These are phyloP conservation scores for Emergomyces orientalis DNA, from an alignment of 2,329 filamentous ascomycete species.

Conservation along the genomic window DNA sequence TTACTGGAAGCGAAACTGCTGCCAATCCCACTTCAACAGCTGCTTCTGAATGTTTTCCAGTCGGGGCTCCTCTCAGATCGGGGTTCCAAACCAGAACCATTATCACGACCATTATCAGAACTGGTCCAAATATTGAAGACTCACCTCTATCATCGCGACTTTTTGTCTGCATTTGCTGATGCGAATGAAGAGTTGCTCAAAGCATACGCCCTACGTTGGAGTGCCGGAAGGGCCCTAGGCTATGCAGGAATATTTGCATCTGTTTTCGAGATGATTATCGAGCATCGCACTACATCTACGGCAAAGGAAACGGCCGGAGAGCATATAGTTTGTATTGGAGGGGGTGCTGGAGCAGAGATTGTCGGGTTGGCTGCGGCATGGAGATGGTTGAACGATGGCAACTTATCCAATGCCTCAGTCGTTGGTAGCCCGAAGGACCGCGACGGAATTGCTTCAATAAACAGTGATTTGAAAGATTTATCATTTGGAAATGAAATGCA, in stretches of 20 bases:
- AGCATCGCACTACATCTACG: background rate
- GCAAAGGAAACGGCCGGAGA: background rate
- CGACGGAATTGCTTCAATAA: background rate
- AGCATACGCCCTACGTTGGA: constrained; percentile 85
- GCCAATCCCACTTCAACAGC: constrained; percentile 53
- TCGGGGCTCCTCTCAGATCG: constrained; percentile 44
- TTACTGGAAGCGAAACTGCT: constrained; percentile 21
- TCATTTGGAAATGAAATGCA: background rate
- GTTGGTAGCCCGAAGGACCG: background rate
- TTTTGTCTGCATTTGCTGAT: constrained; percentile 60
- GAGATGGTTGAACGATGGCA: constrained; percentile 27
- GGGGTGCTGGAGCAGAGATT: constrained; percentile 58
- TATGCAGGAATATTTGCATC: constrained; percentile 56
- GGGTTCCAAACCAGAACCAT: constrained; percentile 21
- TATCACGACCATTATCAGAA: constrained; percentile 40
- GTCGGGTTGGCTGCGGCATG: constrained; percentile 51
- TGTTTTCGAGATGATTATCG: constrained; percentile 14
- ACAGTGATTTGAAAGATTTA: background rate
- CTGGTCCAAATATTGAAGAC: constrained; percentile 74
- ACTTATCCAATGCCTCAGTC: background rate
- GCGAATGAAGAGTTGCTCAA: constrained; percentile 59
- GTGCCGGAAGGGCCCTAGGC: constrained; percentile 71
- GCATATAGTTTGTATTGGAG: constrained; percentile 50
- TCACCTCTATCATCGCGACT: constrained; percentile 78
- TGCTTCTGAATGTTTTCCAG: constrained; percentile 63